Conservation (phyloP, 2,329 filamentous ascomycete species). For the Clarireedia homoeocarpa region DNA sequence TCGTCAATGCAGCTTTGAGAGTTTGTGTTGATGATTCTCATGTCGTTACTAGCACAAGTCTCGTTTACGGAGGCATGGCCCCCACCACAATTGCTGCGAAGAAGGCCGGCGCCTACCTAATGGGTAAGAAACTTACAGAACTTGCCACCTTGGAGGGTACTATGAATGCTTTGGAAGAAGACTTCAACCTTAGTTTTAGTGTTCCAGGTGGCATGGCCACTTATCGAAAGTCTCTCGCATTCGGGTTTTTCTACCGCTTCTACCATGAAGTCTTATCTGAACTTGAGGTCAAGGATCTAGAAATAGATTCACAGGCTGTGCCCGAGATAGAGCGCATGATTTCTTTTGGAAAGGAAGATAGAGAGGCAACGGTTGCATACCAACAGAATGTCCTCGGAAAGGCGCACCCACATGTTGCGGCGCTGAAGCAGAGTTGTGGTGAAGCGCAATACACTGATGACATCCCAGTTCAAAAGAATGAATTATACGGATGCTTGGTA, state of each 20-base stretch:
- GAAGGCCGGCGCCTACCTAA: constrained; percentile 63
- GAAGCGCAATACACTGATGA: constrained; percentile 97
- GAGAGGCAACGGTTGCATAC: constrained; percentile 67
- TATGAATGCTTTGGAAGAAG: constrained; percentile 81
- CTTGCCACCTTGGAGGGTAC: constrained; percentile 77
- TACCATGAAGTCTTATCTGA: constrained; percentile 78
- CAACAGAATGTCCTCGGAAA: constrained; percentile 77
- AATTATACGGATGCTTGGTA: constrained; percentile 81
- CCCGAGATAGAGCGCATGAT: constrained; percentile 80
- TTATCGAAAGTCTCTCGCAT: constrained; percentile 81
- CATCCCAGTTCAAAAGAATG: constrained; percentile 78
- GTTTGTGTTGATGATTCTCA: constrained; percentile 63
- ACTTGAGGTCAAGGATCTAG: constrained; percentile 41
- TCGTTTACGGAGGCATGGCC: constrained; percentile 95
- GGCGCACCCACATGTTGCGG: constrained; percentile 79
- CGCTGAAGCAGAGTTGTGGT: constrained; percentile 86
- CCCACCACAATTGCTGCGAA: constrained; percentile 83
- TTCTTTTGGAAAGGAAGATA: constrained; percentile 72
- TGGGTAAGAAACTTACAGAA: constrained; percentile 73
- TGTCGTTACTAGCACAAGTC: constrained; percentile 62
- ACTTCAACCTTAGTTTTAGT: constrained; percentile 82
- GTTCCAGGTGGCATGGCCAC: constrained; percentile 97
- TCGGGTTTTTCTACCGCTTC: constrained; percentile 95
- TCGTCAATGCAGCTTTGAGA: constrained; percentile 81
- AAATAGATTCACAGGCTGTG: constrained; percentile 65